phyloP scores from a whole-genome alignment of 2,329 filamentous ascomycete genomes.

The Tolypocladium pustulatum region DNA sequence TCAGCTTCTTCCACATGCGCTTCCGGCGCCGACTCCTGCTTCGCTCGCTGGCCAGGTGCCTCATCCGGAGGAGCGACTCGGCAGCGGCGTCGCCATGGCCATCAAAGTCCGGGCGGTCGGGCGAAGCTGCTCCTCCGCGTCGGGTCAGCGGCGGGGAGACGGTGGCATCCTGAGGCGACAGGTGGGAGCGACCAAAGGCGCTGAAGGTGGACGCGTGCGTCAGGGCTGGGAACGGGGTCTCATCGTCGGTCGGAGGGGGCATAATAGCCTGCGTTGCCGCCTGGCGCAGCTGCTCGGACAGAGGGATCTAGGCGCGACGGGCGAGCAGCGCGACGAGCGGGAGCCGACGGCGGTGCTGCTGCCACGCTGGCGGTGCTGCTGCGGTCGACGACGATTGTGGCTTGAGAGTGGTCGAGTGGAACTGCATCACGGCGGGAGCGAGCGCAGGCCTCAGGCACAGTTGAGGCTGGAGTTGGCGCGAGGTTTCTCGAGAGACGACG shows the following conservation, averaged over 20 bases:
- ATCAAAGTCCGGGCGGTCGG: constrained; percentile 11
- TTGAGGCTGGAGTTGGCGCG: background rate
- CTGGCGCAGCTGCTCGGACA: too few species aligned
- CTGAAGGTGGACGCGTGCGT: constrained; percentile 17
- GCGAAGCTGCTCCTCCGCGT: constrained; percentile 4
- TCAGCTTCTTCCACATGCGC: constrained; percentile 82
- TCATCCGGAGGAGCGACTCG: constrained; percentile 23
- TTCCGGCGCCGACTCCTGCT: constrained; percentile 59
- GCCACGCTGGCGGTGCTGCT: background rate
- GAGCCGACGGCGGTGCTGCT: background rate
- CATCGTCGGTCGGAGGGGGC: constrained; percentile 27
- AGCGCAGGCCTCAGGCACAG: background rate
- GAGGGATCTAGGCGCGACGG: background rate
- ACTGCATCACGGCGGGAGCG: background rate
- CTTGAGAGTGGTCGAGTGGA: background rate
- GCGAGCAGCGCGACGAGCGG: background rate
- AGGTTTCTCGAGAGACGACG: background rate
- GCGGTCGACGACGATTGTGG: background rate
- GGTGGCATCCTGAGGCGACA: constrained; percentile 80
- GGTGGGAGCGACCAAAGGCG: constrained; percentile 49
- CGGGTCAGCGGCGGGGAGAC: constrained; percentile 44
- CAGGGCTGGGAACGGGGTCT: constrained; percentile 24
- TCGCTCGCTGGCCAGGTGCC: constrained; percentile 40
- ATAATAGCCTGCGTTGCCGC: constrained; percentile 9
- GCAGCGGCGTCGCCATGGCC: constrained; percentile 23